These are phyloP conservation scores for Populus alba DNA, from an alignment of 345 rosid species.

Conservation along the genomic window DNA sequence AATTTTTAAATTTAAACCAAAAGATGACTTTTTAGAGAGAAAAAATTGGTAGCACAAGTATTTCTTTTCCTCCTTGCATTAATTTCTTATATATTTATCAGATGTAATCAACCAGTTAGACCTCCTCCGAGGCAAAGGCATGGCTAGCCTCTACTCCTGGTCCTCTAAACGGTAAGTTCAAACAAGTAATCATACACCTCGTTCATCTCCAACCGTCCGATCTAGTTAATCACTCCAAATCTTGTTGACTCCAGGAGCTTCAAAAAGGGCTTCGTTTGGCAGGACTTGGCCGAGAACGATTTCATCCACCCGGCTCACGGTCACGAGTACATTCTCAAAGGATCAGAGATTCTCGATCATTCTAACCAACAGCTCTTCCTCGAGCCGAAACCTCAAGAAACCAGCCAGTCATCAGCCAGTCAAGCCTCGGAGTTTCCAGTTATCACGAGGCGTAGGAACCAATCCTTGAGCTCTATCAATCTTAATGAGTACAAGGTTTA, in stretches of 20 bases:
- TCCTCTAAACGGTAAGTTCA: constrained; percentile 72
- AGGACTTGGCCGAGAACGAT: constrained; percentile 74
- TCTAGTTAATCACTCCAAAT: constrained; percentile 10
- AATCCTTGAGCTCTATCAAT: constrained; percentile 82
- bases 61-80: neutral
- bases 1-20: neutral
- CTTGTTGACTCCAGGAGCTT: constrained; percentile 55
- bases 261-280: constrained; percentile 96
- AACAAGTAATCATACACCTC: neutral
- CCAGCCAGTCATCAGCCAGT: constrained; percentile 18
- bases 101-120: constrained; percentile 81
- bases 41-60: neutral
- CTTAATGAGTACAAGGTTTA: constrained; percentile 76
- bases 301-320: constrained; percentile 81
- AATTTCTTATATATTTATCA: constrained; percentile 23
- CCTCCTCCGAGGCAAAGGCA: constrained; percentile 80
- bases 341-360: constrained; percentile 72
- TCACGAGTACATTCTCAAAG: constrained; percentile 87
- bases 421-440: constrained; percentile 36
- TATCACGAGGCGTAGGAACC: constrained; percentile 57
- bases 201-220: constrained; percentile 8
- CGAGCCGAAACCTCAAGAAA: constrained; percentile 35
- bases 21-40: too few relatives aligned
- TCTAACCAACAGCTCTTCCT: constrained; percentile 28
- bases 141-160: constrained; percentile 91